phyloP scores from a whole-genome alignment of 176 grass and related monocot genomes.

The Oryza rufipogon region DNA sequence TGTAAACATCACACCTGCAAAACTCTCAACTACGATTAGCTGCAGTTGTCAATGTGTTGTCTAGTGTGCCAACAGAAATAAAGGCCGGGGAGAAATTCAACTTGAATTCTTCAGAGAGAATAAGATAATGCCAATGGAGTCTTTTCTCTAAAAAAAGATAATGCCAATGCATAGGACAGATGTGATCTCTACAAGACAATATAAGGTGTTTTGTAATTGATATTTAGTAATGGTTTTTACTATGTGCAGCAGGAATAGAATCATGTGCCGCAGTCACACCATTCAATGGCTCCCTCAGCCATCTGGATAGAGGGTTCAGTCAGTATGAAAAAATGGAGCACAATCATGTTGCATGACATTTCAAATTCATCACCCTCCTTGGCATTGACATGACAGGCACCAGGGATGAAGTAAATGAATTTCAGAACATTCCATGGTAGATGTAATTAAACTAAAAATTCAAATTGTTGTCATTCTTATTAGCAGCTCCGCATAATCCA shows the following conservation, averaged over 20 bases:
- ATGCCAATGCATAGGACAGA: background rate
- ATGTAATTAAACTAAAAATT: background rate
- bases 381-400: background rate
- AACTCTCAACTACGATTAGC: conserved; percentile 21
- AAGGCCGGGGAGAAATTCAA: background rate
- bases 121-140: background rate
- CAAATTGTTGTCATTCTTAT: background rate
- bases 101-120: background rate
- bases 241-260: background rate
- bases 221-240: background rate
- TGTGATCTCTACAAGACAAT: conserved; percentile 21
- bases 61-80: conserved; percentile 38
- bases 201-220: conserved; percentile 2
- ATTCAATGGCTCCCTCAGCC: conserved; percentile 3
- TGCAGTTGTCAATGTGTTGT: background rate
- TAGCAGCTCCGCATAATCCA: conserved; percentile 9
- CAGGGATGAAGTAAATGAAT: conserved; percentile 15
- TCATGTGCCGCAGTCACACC: background rate
- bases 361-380: background rate
- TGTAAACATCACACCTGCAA: conserved; percentile 91
- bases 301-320: background rate
- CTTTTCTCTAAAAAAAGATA: background rate
- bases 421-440: conserved; percentile 7
- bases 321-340: background rate
- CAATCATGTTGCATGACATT: background rate